Evolutionary conservation across 2,329 filamentous ascomycete species (phyloP).

Genomic region (Phialocephala subalpina): DNA sequence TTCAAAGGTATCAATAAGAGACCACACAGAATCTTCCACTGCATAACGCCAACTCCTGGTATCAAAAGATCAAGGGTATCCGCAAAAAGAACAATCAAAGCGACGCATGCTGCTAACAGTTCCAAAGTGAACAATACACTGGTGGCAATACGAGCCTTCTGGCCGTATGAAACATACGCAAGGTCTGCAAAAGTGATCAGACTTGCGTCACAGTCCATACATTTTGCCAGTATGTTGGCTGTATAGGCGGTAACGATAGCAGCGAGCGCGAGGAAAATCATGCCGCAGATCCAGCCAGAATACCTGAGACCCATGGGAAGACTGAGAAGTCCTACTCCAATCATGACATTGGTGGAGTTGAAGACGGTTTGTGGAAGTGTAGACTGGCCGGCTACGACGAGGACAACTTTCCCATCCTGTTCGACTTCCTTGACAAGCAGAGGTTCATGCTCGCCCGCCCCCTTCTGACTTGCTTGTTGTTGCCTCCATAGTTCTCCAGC

Average conservation of each 20-base stretch:
- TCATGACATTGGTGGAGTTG: conserved; percentile 85
- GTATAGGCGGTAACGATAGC: conserved; percentile 86
- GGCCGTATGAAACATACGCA: conserved; percentile 89
- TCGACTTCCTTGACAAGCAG: conserved; percentile 90
- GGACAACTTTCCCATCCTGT: conserved; percentile 84
- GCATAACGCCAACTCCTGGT: conserved; percentile 69
- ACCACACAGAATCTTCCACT: conserved; percentile 89
- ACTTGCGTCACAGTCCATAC: conserved; percentile 83
- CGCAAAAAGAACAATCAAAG: conserved; percentile 89
- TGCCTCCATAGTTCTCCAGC: conserved; percentile 60
- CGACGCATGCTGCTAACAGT: conserved; percentile 86
- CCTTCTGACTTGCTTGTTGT: conserved; percentile 53
- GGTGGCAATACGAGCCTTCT: conserved; percentile 79
- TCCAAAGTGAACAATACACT: conserved; percentile 90
- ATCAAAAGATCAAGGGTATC: conserved; percentile 86
- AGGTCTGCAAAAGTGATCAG: conserved; percentile 95
- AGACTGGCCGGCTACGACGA: conserved; percentile 90
- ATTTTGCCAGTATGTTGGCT: conserved; percentile 83
- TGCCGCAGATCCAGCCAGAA: conserved; percentile 86
- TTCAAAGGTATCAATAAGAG: conserved; percentile 81
- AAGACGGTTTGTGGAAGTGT: conserved; percentile 95
- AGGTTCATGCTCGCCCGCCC: conserved; percentile 71
- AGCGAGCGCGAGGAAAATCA: conserved; percentile 76
- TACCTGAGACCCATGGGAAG: conserved; percentile 88
- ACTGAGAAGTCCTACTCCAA: conserved; percentile 89